These are phyloP conservation scores for Metschnikowia arizonensis DNA, from an alignment of 805 yeast genomes.

Conservation along the genomic window DNA sequence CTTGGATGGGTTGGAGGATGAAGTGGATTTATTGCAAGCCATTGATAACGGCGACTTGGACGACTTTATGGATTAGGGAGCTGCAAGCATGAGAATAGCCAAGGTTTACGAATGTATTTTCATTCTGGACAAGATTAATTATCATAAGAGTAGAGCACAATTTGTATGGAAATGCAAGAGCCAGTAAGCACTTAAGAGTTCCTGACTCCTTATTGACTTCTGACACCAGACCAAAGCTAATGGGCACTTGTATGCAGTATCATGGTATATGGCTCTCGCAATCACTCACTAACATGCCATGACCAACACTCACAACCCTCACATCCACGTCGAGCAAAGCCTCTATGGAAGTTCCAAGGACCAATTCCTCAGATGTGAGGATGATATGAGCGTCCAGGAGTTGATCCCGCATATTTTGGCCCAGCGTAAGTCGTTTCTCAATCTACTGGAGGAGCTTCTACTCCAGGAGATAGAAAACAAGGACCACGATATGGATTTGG, in stretches of 20 bases:
- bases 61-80: constrained; percentile 41
- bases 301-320: constrained; percentile 11
- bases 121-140: background rate
- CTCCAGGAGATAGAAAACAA: constrained; percentile 38
- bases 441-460: constrained; percentile 54
- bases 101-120: background rate
- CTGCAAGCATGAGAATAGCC: background rate
- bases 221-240: too few relatives aligned
- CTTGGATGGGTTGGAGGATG: constrained; percentile 36
- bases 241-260: constrained; percentile 1
- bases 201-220: too few relatives aligned
- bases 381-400: constrained; percentile 46
- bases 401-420: constrained; percentile 55
- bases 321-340: constrained; percentile 26
- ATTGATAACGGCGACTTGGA: constrained; percentile 55
- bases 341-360: constrained; percentile 32
- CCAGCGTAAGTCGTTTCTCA: constrained; percentile 57
- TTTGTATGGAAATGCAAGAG: too few relatives aligned
- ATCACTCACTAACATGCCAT: background rate
- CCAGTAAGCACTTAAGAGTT: too few relatives aligned
- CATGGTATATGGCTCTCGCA: background rate
- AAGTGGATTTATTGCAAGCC: constrained; percentile 41
- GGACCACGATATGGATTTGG: constrained; percentile 5
- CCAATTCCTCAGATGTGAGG: constrained; percentile 39
- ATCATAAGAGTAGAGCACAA: background rate